These are phyloP conservation scores for Carex pumila DNA, from an alignment of 176 grass and related monocot genomes.

Conservation along the genomic window DNA sequence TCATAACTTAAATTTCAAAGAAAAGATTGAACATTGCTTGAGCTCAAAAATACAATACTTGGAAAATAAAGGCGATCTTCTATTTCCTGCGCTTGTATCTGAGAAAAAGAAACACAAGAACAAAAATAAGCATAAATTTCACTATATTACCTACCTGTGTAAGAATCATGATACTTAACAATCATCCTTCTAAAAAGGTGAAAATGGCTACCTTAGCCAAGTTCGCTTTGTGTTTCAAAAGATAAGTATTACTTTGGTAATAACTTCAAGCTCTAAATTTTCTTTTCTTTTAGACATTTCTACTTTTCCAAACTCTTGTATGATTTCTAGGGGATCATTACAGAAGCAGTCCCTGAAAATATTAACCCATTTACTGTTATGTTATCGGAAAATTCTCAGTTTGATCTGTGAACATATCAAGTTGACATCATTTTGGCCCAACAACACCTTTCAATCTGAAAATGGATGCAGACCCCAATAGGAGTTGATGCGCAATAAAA, in stretches of 20 bases:
- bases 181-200: neutral
- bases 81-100: constrained; percentile 29
- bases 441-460: neutral
- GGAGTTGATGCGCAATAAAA: neutral
- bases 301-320: neutral
- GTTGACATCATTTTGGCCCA: neutral
- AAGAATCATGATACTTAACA: neutral
- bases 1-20: neutral
- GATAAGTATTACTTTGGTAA: neutral
- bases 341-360: neutral
- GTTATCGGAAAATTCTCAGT: neutral
- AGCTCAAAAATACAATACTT: constrained; percentile 9
- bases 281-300: neutral
- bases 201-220: neutral
- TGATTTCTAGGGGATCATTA: neutral
- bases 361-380: neutral
- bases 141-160: neutral
- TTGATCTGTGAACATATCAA: neutral
- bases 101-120: constrained; percentile 2
- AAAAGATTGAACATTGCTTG: neutral
- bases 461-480: neutral
- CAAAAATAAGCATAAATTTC: neutral
- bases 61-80: neutral
- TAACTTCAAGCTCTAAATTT: neutral
- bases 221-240: neutral